Conservation (phyloP, 2,329 filamentous ascomycete genomes). For the Hyphodiscus sp. region DNA sequence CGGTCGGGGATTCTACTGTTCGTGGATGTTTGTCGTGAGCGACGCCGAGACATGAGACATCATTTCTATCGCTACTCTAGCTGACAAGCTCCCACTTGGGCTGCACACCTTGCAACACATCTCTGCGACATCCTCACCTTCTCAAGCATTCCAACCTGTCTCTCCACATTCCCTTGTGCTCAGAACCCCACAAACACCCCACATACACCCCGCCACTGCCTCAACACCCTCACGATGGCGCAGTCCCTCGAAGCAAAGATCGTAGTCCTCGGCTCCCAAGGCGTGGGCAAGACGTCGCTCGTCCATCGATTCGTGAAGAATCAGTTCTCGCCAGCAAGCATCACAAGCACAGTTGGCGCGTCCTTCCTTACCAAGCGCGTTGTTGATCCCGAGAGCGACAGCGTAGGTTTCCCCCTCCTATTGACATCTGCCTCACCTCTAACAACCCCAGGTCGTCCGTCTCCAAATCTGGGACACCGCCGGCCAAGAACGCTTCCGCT, state of each 20-base stretch:
- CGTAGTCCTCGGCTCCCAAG: slow-evolving; percentile 72
- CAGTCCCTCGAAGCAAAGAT: slow-evolving; percentile 74
- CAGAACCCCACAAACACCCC: too few species aligned
- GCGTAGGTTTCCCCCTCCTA: slow-evolving; percentile 37
- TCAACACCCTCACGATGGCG: slow-evolving; percentile 20
- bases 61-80: not conserved
- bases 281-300: slow-evolving; percentile 73
- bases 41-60: not conserved
- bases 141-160: not conserved
- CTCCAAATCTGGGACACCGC: slow-evolving; percentile 91
- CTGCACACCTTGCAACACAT: not conserved
- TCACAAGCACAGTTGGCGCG: slow-evolving; percentile 65
- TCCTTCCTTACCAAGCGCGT: slow-evolving; percentile 76
- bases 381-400: slow-evolving; percentile 77
- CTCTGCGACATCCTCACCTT: not conserved
- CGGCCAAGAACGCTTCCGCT: slow-evolving; percentile 65
- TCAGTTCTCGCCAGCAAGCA: slow-evolving; percentile 28
- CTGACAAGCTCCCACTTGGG: not conserved
- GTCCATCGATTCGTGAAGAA: slow-evolving; percentile 57
- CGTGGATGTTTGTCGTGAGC: not conserved
- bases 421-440: not conserved
- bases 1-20: not conserved
- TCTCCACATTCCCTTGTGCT: not conserved
- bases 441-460: not conserved
- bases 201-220: too few species aligned